These are phyloP conservation scores for Ciborinia camelliae DNA, from an alignment of 2,329 filamentous ascomycete genomes.

Conservation along the genomic window DNA sequence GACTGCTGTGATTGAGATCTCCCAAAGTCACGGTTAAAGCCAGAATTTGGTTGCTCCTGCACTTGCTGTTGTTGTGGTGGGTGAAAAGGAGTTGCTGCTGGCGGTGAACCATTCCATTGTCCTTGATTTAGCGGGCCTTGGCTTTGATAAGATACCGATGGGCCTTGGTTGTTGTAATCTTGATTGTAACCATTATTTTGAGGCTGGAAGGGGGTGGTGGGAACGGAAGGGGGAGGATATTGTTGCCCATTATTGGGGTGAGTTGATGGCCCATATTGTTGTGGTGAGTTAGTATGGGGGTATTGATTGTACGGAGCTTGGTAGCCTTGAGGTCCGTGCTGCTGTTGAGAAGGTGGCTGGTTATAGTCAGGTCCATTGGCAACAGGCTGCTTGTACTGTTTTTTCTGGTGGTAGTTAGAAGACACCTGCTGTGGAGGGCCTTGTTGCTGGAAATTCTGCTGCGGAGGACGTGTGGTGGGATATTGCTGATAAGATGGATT, in stretches of 20 bases:
- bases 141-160: slow-evolving; percentile 13
- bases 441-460: slow-evolving; percentile 23
- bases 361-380: slow-evolving; percentile 20
- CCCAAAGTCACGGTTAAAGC: slow-evolving; percentile 2
- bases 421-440: slow-evolving; percentile 26
- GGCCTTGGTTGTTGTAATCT: slow-evolving; percentile 2
- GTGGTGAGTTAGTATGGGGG: slow-evolving; percentile 24
- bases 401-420: slow-evolving; percentile 25
- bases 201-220: slow-evolving; percentile 17
- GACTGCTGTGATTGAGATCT: slow-evolving; percentile 16
- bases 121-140: slow-evolving; percentile 6
- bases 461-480: slow-evolving; percentile 22
- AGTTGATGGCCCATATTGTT: slow-evolving; percentile 22
- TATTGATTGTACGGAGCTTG: slow-evolving; percentile 27
- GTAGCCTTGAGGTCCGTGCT: slow-evolving; percentile 24
- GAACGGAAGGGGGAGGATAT: slow-evolving; percentile 19
- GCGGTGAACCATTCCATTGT: slow-evolving; percentile 16
- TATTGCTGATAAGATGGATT: slow-evolving; percentile 32
- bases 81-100: neutral
- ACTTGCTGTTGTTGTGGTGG: slow-evolving; percentile 22
- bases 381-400: slow-evolving; percentile 28
- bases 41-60: neutral
- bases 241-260: slow-evolving; percentile 23
- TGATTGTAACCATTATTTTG: slow-evolving; percentile 22
- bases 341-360: slow-evolving; percentile 22